Evolutionary conservation across 208 protist genomes (phyloP), one percentile per base, ranked within the genome.

Genomic region (Leishmania martiniquensis): DNA sequence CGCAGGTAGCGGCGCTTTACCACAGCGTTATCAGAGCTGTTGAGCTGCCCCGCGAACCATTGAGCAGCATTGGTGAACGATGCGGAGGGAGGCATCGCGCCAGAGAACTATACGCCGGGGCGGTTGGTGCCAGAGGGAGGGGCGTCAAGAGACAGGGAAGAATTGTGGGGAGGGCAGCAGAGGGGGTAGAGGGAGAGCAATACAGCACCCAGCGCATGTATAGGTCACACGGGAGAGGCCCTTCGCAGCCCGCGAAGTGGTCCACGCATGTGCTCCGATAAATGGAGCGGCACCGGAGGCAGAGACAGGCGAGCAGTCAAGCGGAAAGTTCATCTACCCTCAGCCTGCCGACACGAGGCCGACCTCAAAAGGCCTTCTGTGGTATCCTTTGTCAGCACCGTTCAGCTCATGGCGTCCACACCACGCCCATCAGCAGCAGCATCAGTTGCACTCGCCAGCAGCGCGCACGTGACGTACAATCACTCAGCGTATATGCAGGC

Each of bases 1-100:
- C 32, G 39, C 60, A 96, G 69, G 39, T 92, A 96, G n/a, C 82
- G 80, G 25, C 77, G 77, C 74, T 96, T 96, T 47, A 92, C 80
- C 0, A 66, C 69, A 22, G 88, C 89, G 60, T 82, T 84, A 22
- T 92, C 89, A 70, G 87, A 93, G 13, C 54, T 82, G 70, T 80
- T 71, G 6, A 95, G 77, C 63, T 88, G 81, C 12, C 71, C 37
- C n/a, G 76, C 25, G 52, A 92, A 87, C 86, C 89, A 93, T 17
- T 75, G 42, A 15, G 37, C 76, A 25, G 67, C 54, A 59, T 63
- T 20, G 17, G n/a, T 70, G 42, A 75, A 59, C 13, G 63, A 39
- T 39, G 17, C 34, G 52, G 51, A 49, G 17, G 68, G 51, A 13
- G 75, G 17, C 76, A 76, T 81, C 9, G 25, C 68, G 29, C 29